Percentiles rank a stretch among this genome's conserved stretches.
These are phyloP conservation scores for Beauveria pseudobassiana DNA, from an alignment of 2,329 filamentous ascomycete species.

Conservation along the genomic window DNA sequence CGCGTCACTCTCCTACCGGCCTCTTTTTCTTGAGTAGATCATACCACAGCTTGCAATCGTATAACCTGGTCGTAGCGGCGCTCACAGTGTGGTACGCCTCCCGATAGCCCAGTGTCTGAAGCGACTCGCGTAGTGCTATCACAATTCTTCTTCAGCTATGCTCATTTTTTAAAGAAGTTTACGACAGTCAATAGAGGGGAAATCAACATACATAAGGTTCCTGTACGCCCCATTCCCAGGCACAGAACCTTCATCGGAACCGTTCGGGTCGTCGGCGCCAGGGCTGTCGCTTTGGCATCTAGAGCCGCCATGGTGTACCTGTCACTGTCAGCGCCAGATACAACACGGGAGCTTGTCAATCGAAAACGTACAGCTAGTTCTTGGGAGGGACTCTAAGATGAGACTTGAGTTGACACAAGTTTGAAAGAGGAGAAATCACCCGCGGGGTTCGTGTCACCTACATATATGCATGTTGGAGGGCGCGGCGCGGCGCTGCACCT, in stretches of 20 bases:
- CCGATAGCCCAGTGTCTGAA: slow-evolving; percentile 2
- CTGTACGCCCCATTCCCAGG: slow-evolving; percentile 2
- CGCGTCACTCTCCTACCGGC: not conserved
- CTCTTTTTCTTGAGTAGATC: not conserved
- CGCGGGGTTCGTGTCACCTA: not conserved
- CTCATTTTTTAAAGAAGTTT: not conserved
- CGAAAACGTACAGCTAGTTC: too few relatives aligned
- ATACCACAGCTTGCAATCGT: slow-evolving; percentile 8
- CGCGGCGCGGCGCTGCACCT: too few relatives aligned
- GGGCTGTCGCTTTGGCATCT: not conserved
- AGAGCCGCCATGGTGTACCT: not conserved
- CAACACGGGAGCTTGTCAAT: too few relatives aligned
- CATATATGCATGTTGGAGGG: too few relatives aligned
- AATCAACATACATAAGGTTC: not conserved
- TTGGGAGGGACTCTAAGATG: not conserved
- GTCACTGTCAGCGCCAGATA: not conserved
- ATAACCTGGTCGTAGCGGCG: not conserved
- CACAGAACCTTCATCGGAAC: slow-evolving; percentile 10
- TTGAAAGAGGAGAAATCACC: not conserved
- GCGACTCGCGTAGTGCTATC: slow-evolving; percentile 5
- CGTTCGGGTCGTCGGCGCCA: slow-evolving; percentile 1
- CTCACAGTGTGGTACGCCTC: not conserved
- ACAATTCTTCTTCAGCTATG: not conserved
- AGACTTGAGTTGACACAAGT: not conserved
- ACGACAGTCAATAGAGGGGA: too few relatives aligned